Evolutionary conservation across 176 grass and related monocot genomes (phyloP), one percentile per base, ranked within the genome.

Genomic region (Musa troglodytarum): DNA sequence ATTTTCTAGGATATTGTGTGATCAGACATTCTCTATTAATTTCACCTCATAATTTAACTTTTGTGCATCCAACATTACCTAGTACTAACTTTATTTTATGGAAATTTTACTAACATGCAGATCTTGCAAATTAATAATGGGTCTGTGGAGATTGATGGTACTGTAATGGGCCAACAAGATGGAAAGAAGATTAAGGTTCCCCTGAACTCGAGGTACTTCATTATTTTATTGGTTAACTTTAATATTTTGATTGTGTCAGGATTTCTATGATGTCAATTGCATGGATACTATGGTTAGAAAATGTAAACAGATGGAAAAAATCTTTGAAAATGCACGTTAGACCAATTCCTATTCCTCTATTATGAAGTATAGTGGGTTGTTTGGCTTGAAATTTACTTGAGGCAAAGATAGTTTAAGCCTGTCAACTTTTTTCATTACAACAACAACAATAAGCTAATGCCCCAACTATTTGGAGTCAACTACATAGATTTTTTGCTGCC

Each of bases 71-170:
- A 57, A 57, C 13, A 57, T 16, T 57, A 17, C 55, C 17, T 16
- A 57, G 13, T 4, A 16, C 14, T 57, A 21, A 15, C 15, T 61
- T 74, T 73, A 15, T 54, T 64, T 75, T 81, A 43, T 79, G 75
- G 11, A 6, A 50, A n/a, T 19, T 10, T 50, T 70, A n/a, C 29
- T 20, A 49, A 20, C 50, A n/a, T 77, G 58, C 69, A 97, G 94
- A 87, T 98, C 83, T 81, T 98, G 76, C 88, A 98, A 89, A 80
- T 98, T 71, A 77, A 85, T 80, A 98, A 93, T 34, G 94, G 94
- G 56, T 86, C 88, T 74, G 94, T 98, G 57, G 94, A 98, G 85
- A 84, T 98, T 63, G 94, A 98, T 82, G 51, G 84, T 8, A 85
- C 76, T 82, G 80, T 98, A 49, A 93, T 98, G 88, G 90, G 94